Evolutionary conservation across 176 grass and related monocot species (phyloP), one percentile per base, ranked within the genome.

Genomic region (Poa annua): DNA sequence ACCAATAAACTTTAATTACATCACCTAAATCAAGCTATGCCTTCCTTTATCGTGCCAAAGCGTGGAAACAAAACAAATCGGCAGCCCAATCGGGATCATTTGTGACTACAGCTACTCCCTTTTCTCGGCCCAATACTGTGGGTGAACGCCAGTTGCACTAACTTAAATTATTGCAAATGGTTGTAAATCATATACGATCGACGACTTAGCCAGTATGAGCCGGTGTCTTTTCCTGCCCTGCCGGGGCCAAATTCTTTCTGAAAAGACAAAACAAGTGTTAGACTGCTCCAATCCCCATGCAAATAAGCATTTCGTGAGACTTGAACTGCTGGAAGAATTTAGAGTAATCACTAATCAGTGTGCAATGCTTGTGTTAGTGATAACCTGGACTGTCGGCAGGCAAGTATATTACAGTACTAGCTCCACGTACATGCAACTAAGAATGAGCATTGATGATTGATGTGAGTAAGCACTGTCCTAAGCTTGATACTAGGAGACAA

Each of bases 341-440:
- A 64, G 25, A 64, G 61, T 16, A 16, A 64, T 64, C 41, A 17
- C 22, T 73, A 29, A 13, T 19, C 35, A 81, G 44, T 71, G 74
- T 73, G 32, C 25, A 41, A 35, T 41, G 22, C 59, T 81, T 32
- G 39, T 67, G 51, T 33, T 67, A 45, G 74, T 74, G 67, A 41
- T 87, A 36, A 71, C 25, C 17, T 51, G 6, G 21, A 47, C 47
- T 26, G 36, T 88, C 57, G 7, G 38, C 70, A 39, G 48, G 45
- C 8, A 41, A 41, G 17, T 69, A 44, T 8, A 47, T 33, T 76
- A 79, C 64, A 47, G 14, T 72, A 29, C 1, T 76, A 81, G 45
- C 44, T 71, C 80, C 80, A 84, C 66, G 29, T 84, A 64, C 75
- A 25, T 74, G 74, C 74, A 54, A 79, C 80, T 79, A 76, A 69